Conservation (phyloP, 2,329 filamentous ascomycete species). For the Lachnellula cervina region DNA sequence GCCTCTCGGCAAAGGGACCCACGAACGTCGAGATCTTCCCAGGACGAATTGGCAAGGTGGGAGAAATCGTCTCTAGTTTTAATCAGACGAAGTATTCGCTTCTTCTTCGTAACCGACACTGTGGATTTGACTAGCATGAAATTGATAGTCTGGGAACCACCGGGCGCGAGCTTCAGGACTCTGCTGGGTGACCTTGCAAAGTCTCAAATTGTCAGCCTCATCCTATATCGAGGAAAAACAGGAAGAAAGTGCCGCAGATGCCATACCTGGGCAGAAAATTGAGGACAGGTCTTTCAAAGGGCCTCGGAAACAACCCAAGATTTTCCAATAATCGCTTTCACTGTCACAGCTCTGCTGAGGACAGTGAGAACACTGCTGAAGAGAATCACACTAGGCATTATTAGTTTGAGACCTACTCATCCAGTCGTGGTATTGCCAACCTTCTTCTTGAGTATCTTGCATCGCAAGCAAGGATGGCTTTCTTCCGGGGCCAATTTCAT, state of each 20-base stretch:
- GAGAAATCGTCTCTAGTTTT: slow-evolving; percentile 12
- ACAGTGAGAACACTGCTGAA: slow-evolving; percentile 15
- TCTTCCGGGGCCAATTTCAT: slow-evolving; percentile 1
- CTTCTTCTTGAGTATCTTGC: slow-evolving; percentile 18
- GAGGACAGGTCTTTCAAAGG: slow-evolving; percentile 11
- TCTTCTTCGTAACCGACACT: slow-evolving; percentile 16
- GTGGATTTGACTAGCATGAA: slow-evolving; percentile 18
- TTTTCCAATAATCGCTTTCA: slow-evolving; percentile 22
- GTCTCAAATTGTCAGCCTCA: slow-evolving; percentile 2
- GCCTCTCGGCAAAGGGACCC: slow-evolving; percentile 6
- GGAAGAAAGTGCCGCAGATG: neutral
- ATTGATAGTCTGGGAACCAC: slow-evolving; percentile 10
- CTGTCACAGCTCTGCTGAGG: slow-evolving; percentile 17
- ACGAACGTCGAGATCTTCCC: slow-evolving; percentile 11
- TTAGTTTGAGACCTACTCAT: neutral
- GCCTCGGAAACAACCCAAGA: slow-evolving; percentile 19
- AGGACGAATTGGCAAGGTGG: slow-evolving; percentile 6
- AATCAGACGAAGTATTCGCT: slow-evolving; percentile 16
- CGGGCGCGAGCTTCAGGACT: slow-evolving; percentile 4
- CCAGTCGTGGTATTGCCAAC: neutral
- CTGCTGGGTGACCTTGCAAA: slow-evolving; percentile 14
- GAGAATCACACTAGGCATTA: slow-evolving; percentile 10
- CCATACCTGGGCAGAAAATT: slow-evolving; percentile 16
- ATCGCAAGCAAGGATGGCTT: slow-evolving; percentile 12
- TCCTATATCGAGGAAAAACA: neutral